A percentile compares a stretch with the other conserved stretches of the same genome.
phyloP scores from a whole-genome alignment of 768 basidiomycete species.

The Dacryopinax primogenitus region DNA sequence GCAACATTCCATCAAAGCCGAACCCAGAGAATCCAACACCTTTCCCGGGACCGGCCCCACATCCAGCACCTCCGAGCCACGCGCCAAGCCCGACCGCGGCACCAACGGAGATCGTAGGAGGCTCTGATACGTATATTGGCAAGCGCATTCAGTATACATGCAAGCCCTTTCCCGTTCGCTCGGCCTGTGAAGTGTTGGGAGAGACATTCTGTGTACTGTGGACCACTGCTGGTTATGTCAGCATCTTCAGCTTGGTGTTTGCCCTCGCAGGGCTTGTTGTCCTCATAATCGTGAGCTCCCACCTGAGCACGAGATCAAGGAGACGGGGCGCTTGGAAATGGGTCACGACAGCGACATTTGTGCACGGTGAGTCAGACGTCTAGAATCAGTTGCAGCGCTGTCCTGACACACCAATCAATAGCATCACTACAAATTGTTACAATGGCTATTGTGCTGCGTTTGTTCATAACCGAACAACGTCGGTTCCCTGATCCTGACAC shows the following conservation, averaged over 20 bases:
- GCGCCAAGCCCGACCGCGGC: background rate
- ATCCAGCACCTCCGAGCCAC: background rate
- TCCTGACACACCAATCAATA: background rate
- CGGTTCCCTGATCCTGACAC: background rate
- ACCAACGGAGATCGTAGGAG: background rate
- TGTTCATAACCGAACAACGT: background rate
- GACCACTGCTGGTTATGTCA: background rate
- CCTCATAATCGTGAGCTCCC: background rate
- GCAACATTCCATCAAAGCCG: background rate
- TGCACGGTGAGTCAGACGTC: background rate
- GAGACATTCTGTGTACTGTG: constrained; percentile 1
- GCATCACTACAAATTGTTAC: background rate
- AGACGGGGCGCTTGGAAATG: background rate
- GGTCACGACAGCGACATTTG: background rate
- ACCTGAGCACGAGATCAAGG: background rate
- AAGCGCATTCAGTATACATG: background rate
- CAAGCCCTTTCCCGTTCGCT: background rate
- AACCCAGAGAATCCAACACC: background rate
- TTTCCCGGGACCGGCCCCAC: background rate
- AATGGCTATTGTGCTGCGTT: background rate
- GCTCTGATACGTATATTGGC: background rate
- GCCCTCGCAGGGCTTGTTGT: background rate
- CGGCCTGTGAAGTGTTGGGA: background rate
- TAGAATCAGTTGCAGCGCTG: background rate
- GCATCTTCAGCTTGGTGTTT: background rate